A percentile compares a stretch with the other conserved stretches of the same genome.
phyloP scores from a whole-genome alignment of 306 rosid genomes.

The Dalbergia oliveri region DNA sequence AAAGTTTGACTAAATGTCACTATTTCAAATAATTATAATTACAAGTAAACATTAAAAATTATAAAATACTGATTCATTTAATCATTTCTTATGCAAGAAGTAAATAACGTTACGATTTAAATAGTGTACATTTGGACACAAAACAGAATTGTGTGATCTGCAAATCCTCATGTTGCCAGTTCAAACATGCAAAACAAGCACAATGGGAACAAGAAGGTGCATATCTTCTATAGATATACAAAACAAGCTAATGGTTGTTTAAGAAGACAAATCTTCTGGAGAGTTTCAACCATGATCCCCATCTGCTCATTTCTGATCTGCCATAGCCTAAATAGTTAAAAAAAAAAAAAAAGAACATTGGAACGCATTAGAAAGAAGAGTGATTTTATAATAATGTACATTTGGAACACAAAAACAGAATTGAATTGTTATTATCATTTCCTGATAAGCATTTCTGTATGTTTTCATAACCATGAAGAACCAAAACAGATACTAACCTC shows the following conservation, averaged over 20 bases:
- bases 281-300: slow-evolving; percentile 69
- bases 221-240: not conserved
- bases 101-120: too few relatives aligned
- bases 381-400: not conserved
- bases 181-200: slow-evolving; percentile 22
- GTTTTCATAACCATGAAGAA: slow-evolving; percentile 4
- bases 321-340: slow-evolving; percentile 70
- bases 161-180: slow-evolving; percentile 83
- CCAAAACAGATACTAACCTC: slow-evolving; percentile 63
- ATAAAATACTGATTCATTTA: too few relatives aligned
- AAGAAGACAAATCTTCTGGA: slow-evolving; percentile 74
- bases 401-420: too few relatives aligned
- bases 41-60: too few relatives aligned
- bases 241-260: not conserved
- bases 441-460: slow-evolving; percentile 11
- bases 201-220: slow-evolving; percentile 10
- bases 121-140: too few relatives aligned
- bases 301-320: slow-evolving; percentile 95
- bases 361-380: not conserved
- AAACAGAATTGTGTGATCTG: slow-evolving; percentile 51
- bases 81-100: too few relatives aligned
- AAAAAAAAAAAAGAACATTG: not conserved
- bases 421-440: not conserved
- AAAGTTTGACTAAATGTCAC: too few relatives aligned
- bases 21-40: too few relatives aligned